Base-by-base conservation (phyloP, 1,284 basidiomycete genomes). In the Boletus smithii region DNA sequence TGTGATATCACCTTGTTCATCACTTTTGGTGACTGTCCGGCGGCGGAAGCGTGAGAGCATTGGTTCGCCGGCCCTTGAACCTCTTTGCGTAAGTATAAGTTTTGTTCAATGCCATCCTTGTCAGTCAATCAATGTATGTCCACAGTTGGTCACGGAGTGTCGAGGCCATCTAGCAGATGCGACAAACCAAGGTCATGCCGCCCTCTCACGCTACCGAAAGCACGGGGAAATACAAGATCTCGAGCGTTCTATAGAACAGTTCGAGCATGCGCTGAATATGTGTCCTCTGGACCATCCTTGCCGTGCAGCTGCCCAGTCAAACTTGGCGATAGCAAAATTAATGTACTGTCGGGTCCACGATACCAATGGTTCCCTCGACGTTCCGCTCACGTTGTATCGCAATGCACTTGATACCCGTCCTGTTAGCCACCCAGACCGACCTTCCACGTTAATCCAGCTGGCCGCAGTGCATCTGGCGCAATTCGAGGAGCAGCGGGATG, bases 271-370 rank as follows among this genome's bases (percentile, higher is more conserved):
- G 5, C 39, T 54, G 9, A 22, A 54, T 20, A 30, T 30, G 30
- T 50, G 52, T 37, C 43, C 52, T 2, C 9, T 29, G 8, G 38
- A 36, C 14, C 53, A 54, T 29, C 38, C 52, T 23, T 35, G 48
- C 29, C 43, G 47, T 17, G 32, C 46, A 4, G 42, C 27, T 11
- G 46, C 46, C 13, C 39, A 44, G 8, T 53, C 41, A 8, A 53
- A 53, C 31, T 7, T 24, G 23, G 23, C 23, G 23, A 24, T 1
- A 7, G 23, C 23, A 24, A 24, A 24, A 24, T 24, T 24, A 5
- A 3, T 24, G 7, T 8, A 24, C 23, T 24, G 23, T 24, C 23
- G 5, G 23, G 20, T 49, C 27, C 24, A 45, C 46, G 8, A 48
- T 32, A 5, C 24, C 18, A 10, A 33, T 27, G n/a, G 8, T 24